These are phyloP conservation scores for Camelina hispida DNA, from an alignment of 345 rosid species.

Conservation along the genomic window DNA sequence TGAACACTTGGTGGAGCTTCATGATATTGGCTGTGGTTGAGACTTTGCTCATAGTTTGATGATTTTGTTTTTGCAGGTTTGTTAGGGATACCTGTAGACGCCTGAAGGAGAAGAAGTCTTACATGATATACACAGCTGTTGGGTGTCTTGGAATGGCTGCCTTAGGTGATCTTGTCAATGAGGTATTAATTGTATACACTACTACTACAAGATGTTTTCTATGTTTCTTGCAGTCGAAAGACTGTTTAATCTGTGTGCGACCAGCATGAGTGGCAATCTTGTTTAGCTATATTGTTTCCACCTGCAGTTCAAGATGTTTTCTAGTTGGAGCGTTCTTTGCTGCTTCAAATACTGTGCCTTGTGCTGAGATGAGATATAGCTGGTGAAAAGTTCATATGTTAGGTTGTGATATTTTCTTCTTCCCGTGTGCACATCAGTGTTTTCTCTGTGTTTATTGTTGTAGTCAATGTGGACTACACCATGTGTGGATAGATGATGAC, in stretches of 20 bases:
- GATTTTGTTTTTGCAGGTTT: conserved; percentile 60
- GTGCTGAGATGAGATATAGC: conserved; percentile 55
- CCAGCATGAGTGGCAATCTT: conserved; percentile 31
- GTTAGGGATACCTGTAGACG: conserved; percentile 79
- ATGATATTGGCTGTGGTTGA: conserved; percentile 3
- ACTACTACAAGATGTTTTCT: conserved; percentile 17
- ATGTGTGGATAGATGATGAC: neutral
- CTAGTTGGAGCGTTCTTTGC: conserved; percentile 51
- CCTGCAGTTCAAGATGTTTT: conserved; percentile 56
- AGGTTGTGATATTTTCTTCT: conserved; percentile 51
- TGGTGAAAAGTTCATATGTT: conserved; percentile 32
- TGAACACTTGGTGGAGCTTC: neutral
- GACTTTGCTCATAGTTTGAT: neutral
- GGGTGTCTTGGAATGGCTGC: conserved; percentile 87
- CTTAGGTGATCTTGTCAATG: conserved; percentile 68
- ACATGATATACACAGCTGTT: conserved; percentile 88
- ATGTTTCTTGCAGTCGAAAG: neutral
- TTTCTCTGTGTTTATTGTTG: conserved; percentile 7
- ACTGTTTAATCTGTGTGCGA: conserved; percentile 13
- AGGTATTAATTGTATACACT: conserved; percentile 52
- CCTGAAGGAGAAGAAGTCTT: conserved; percentile 89
- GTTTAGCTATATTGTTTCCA: conserved; percentile 50
- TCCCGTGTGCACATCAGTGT: conserved; percentile 50
- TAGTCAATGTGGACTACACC: conserved; percentile 21
- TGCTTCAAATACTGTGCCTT: conserved; percentile 54